phyloP scores from a whole-genome alignment of 2,329 filamentous ascomycete species.

The Pezicula rhizophila region DNA sequence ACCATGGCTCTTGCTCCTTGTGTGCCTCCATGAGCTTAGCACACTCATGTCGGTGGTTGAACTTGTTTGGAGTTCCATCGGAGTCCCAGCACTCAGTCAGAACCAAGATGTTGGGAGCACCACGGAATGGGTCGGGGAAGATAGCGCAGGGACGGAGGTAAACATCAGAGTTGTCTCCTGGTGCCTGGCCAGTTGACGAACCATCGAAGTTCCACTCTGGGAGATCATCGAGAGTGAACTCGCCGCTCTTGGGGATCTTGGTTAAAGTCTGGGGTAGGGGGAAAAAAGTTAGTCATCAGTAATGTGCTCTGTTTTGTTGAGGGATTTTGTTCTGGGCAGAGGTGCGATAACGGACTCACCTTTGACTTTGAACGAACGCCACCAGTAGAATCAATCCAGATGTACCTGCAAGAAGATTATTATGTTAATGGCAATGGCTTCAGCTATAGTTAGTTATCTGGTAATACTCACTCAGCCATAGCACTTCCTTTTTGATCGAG shows the following conservation, averaged over 20 bases:
- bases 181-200: conserved; percentile 86
- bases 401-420: conserved; percentile 53
- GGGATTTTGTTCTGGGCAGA: conserved; percentile 8
- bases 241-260: conserved; percentile 42
- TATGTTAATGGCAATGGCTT: conserved; percentile 40
- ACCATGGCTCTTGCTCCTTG: conserved; percentile 83
- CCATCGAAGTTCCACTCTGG: conserved; percentile 82
- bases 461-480: conserved; percentile 95
- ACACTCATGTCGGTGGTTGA: conserved; percentile 93
- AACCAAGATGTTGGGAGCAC: conserved; percentile 86
- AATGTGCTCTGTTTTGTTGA: too few relatives aligned
- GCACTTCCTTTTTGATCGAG: conserved; percentile 84
- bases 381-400: conserved; percentile 86
- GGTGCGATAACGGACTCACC: conserved; percentile 49
- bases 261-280: conserved; percentile 50
- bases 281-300: conserved; percentile 16
- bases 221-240: conserved; percentile 51
- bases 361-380: conserved; percentile 91
- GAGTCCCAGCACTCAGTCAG: conserved; percentile 91
- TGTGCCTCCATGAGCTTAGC: conserved; percentile 85
- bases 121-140: conserved; percentile 88
- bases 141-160: conserved; percentile 88
- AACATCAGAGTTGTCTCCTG: conserved; percentile 93
- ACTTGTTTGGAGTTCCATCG: conserved; percentile 95
- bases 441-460: conserved; percentile 73